Evolutionary conservation across 129 eudicot genomes (phyloP), one percentile per base, ranked within the genome.

Genomic region (Artemisia annua): DNA sequence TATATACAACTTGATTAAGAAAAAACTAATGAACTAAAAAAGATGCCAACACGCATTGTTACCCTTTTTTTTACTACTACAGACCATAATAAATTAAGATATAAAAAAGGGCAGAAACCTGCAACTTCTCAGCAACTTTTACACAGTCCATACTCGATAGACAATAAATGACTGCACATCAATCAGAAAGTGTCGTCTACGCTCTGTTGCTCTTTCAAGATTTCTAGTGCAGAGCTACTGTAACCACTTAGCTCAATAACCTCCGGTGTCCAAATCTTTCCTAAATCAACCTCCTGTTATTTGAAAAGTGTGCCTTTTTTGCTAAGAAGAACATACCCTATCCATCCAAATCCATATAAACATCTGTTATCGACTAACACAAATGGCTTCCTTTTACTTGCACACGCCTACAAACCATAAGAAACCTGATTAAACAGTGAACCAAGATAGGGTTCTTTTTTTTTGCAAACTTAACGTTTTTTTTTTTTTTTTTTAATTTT

Each of bases 81-180:
- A 11, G 14, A 19, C 44, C 44, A n/a, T 11, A 58, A 22, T 56
- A 26, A 10, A 16, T 11, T 4, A 46, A 64, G 14, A 54, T 64
- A 35, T 32, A 53, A 30, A 52, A 26, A 64, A 53, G 55, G 48
- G 20, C 30, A 62, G 24, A 50, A 51, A 90, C 99, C 99, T 85
- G 80, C 70, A 95, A 80, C 81, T 83, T 88, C 74, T 88, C 99
- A 73, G 99, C 99, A 66, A 91, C 99, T 83, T 91, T 95, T 81
- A 91, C 99, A 75, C 99, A 95, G 76, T 95, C 99, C 96, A 88
- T 88, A 79, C 96, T 91, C 3, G 99, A 95, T 75, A 95, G 99
- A 78, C 99, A 95, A 72, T 95, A 95, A 12, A 95, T 85, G 66
- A 95, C 91, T 69, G 97, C 99, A 18, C 88, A 86, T 75, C n/a